Evolutionary conservation across 768 basidiomycete species (phyloP), one percentile per base, ranked within the genome.

Genomic region (Amanita pseudoporphyria): DNA sequence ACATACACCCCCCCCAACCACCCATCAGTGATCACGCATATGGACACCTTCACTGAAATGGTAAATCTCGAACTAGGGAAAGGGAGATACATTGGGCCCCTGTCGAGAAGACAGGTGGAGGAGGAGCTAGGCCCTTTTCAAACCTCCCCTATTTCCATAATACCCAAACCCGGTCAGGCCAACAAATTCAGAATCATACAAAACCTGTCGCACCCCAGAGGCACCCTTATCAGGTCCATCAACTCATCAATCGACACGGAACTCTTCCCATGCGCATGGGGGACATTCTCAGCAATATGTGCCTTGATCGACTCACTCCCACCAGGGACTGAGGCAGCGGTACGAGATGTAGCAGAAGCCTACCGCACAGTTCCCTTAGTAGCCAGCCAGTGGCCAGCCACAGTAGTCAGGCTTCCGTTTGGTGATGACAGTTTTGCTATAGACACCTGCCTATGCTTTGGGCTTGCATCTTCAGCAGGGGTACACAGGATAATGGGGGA

Each of bases 201-300:
- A n/a, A n/a, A n/a, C n/a, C n/a, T n/a, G n/a, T 71, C 68, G 0
- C 60, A 56, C 31, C 67, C 66, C 0, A 54, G 40, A 1, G 21
- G 9, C 18, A 5, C 51, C 4, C 57, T 58, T 1, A 43, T 39
- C 22, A 52, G 52, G 5, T 71, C 69, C 0, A 64, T 73, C 18
- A 72, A 72, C 26, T 53, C 52, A 0, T 14, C 36, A 3, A 66
- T 76, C 7, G 41, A 67, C 31, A 54, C 69, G 0, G 44, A 58
- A n/a, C 10, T 54, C n/a, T 64, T 67, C 48, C 73, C 72, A 0
- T 71, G 69, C 57, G 68, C 67, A 0, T 75, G 71, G 72, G 71
- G 70, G 1, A 73, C 71, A 0, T 76, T 76, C 44, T 43, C 55
- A 0, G 58, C 62, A 0, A 51, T 72, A 0, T 65, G 54, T 16